Base-by-base conservation (phyloP, 1,139 yeast genomes). In the Lodderomyces theae region DNA sequence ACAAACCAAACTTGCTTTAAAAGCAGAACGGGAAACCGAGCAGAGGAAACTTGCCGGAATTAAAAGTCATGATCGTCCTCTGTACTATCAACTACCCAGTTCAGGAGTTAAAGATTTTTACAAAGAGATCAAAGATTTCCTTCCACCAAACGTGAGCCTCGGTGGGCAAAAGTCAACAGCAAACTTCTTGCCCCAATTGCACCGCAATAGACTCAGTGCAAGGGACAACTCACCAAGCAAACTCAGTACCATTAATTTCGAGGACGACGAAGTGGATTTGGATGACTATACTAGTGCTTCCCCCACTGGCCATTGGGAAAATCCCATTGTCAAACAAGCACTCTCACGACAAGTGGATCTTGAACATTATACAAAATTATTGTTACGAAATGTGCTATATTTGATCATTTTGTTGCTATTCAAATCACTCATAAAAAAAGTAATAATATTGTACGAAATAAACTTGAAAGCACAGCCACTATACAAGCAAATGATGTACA, bases 291-390 rank as follows among this genome's bases (percentile, higher is more conserved):
- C 5, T 18, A 28, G 31, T 16, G 3, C 18, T 15, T 28, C 31
- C 1, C 69, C 72, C 1, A 56, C 65, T 1, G 76, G 74, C 1
- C 63, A 59, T n/a, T 71, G 76, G 76, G 52, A 54, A 18, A 68
- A 61, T 45, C 75, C 75, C 2, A 58, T 66, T 21, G 60, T 71
- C 49, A 50, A 52, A 38, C 58, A 57, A 39, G 77, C 77, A 0
- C 53, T 72, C 38, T 28, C 50, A 4, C 50, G 76, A 26, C 76
- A 70, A 48, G 51, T 59, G 3, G 63, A 66, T 49, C 56, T 57
- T 38, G 69, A 66, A 40, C 39, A 45, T 5, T 58, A 61, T 31
- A 49, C 62, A 32, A 59, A 58, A 37, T 49, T 42, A 4, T 44
- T 64, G 1, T 43, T 60, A 35, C 43, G 39, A 15, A 53, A 54